These are phyloP conservation scores for Trifolium dubium DNA, from an alignment of 306 rosid genomes.

Conservation along the genomic window DNA sequence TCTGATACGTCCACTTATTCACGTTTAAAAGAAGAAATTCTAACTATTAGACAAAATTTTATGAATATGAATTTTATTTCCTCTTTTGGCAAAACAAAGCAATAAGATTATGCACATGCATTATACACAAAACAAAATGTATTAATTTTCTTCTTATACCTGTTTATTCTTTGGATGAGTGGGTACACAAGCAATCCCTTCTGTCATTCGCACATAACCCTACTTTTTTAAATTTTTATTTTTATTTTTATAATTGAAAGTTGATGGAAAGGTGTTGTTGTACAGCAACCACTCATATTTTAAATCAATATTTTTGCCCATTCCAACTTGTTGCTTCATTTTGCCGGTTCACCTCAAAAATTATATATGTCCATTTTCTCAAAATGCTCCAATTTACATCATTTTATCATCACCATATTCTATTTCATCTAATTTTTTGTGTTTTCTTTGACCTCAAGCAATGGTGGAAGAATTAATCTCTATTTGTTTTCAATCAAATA, in stretches of 20 bases:
- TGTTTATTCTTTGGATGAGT: constrained; percentile 52
- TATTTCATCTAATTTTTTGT: constrained; percentile 20
- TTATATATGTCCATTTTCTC: constrained; percentile 1
- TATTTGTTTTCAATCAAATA: constrained; percentile 9
- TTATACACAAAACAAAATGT: constrained; percentile 15
- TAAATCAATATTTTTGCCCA: constrained; percentile 35
- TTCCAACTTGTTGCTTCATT: constrained; percentile 37
- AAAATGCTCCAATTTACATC: constrained; percentile 26
- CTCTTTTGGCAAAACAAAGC: neutral
- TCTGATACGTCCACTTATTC: no score
- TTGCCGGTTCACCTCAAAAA: constrained; percentile 40
- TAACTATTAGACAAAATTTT: no score
- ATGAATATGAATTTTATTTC: no score
- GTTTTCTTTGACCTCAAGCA: constrained; percentile 44
- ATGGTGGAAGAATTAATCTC: constrained; percentile 20
- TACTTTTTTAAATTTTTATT: constrained; percentile 28
- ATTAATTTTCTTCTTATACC: constrained; percentile 36
- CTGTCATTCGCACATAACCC: constrained; percentile 65
- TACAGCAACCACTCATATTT: constrained; percentile 34
- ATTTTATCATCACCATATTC: constrained; percentile 6
- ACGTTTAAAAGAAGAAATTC: no score
- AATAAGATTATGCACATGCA: constrained; percentile 55
- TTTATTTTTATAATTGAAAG: constrained; percentile 33
- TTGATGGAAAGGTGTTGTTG: constrained; percentile 30
- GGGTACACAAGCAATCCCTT: constrained; percentile 71